Evolutionary conservation across 2,329 filamentous ascomycete species (phyloP), one percentile per base, ranked within the genome.

Genomic region (Pezicula neosporulosa): DNA sequence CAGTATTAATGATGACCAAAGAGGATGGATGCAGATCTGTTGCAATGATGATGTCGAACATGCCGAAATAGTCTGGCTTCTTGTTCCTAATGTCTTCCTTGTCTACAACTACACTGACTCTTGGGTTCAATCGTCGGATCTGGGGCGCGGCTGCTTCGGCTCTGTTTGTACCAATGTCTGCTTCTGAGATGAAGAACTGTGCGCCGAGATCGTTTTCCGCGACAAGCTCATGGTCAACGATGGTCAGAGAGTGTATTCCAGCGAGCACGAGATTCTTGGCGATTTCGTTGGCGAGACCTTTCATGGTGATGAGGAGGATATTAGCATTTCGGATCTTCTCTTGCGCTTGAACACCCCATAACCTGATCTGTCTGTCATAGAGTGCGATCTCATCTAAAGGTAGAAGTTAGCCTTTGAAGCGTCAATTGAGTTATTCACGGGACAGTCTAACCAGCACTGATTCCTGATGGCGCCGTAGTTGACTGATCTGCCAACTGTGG

Each of bases 241-340:
- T 84, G 15, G 93, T 97, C 55, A 99, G 78, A 30, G 90, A 93
- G 51, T 89, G 88, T 62, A 99, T 88, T 53, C 94, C 94, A 19
- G 94, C 92, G 3, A 99, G 83, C 16, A 97, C 93, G 19, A 99
- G 85, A 67, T 97, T 99, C 76, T 99, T 99, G 56, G 94, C 92
- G 49, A 97, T 87, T 72, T 99, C 94, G 67, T 93, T 95, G 52
- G 89, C 91, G 15, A 99, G 81, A 1, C 89, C 91, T 65, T 88
- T 89, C 69, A 96, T 84, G 28, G 86, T 91, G 60, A 99, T 86
- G 56, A 99, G 82, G 43, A 97, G 85, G 60, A 99, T 87, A 64
- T 91, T 91, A 53, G 94, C 90, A 53, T 82, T 88, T 61, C 93
- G 90, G 52, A 99, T 91, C 66, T 88, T 90, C 68, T 96, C 88